Base-by-base conservation (phyloP, 495 filamentous ascomycete species). In the Echria macrotheca region DNA sequence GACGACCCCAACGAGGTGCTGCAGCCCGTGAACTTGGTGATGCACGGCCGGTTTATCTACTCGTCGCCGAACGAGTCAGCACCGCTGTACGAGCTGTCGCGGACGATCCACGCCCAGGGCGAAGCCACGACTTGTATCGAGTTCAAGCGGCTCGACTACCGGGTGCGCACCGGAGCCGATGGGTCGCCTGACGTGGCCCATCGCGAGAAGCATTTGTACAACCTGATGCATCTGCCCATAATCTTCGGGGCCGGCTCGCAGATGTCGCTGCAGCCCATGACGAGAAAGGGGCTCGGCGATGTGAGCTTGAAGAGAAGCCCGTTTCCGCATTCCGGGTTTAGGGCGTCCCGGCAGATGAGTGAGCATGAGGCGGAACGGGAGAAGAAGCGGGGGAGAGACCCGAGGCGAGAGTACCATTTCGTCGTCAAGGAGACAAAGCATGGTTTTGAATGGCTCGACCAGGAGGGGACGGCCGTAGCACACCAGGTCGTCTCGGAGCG, bases 41-140 rank as follows among this genome's bases (percentile, higher is more conserved):
- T 67, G 21, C 47, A 52, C 23, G 60, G 58, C 19, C 57, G 50
- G 5, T 59, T 51, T 39, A 50, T 69, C 54, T 58, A 60, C 41
- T 38, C 57, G 15, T 56, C 57, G 11, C 37, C 59, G 0, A 47
- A 50, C 17, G 40, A 47, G 38, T 55, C 59, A 6, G 14, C 52
- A 7, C 57, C 64, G 7, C 18, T 56, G 21, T 67, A 67, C 44
- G 50, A 64, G 39, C 60, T 65, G 15, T 64, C 64, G 18, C 47
- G 58, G 17, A 47, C 44, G 3, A 62, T 57, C 21, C 59, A 65
- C 39, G 45, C 52, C 8, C 60, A 55, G 36, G 46, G 49, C 2
- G 10, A 9, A 3, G 54, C 51, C 0, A 53, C 56, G 2, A 48
- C 37, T 2, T 11, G 5, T 8, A 59, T 69, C 14, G 53, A 57